Conservation (phyloP, 2,329 filamentous ascomycete species). For the Penicillium janthinellum region DNA sequence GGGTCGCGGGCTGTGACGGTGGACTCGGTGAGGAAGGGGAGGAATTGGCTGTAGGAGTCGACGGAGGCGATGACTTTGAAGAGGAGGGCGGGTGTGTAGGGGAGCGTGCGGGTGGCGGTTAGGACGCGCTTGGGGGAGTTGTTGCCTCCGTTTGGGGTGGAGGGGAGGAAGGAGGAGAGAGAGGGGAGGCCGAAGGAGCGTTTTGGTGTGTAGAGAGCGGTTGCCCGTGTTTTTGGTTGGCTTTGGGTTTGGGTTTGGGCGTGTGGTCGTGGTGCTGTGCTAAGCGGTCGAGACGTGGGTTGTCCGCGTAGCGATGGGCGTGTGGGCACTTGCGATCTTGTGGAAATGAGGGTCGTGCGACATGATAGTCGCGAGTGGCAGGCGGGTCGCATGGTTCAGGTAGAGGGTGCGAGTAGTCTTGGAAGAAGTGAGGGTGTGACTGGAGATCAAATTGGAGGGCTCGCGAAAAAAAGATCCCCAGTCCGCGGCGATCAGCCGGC, state of each 20-base stretch:
- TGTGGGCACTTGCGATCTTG: neutral
- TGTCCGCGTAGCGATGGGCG: neutral
- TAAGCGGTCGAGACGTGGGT: conserved; percentile 12
- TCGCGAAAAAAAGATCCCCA: neutral
- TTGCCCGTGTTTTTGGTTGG: conserved; percentile 9
- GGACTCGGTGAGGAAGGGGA: conserved; percentile 85
- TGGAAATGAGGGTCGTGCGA: conserved; percentile 11
- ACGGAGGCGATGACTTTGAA: conserved; percentile 89
- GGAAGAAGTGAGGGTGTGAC: neutral
- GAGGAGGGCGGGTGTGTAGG: conserved; percentile 69
- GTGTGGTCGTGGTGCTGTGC: conserved; percentile 15
- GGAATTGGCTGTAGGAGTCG: conserved; percentile 77
- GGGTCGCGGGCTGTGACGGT: conserved; percentile 74
- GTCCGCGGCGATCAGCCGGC: conserved; percentile 19
- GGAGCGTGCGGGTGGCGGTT: conserved; percentile 72
- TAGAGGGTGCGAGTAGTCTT: neutral
- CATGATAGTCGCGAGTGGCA: conserved; percentile 15
- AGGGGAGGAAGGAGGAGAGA: conserved; percentile 33
- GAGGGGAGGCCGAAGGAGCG: conserved; percentile 33
- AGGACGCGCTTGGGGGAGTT: conserved; percentile 63
- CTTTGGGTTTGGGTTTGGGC: neutral
- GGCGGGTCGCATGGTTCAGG: conserved; percentile 17
- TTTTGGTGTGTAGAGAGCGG: conserved; percentile 1
- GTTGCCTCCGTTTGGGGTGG: conserved; percentile 22
- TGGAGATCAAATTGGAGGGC: neutral